Evolutionary conservation across 2,329 filamentous ascomycete genomes (phyloP).

Genomic region (Cladophialophora carrionii): DNA sequence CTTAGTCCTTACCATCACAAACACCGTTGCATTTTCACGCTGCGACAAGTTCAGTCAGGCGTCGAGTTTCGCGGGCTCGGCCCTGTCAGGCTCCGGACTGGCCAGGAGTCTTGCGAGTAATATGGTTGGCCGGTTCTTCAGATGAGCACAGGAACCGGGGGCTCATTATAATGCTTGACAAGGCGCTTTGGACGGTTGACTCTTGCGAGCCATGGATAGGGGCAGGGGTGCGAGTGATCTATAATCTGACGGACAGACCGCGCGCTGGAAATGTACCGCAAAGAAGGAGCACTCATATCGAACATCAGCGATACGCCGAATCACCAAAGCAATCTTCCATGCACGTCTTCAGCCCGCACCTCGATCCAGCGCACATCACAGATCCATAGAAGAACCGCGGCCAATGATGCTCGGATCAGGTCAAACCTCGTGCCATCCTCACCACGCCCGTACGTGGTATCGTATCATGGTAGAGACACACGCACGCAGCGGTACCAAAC

Average conservation of each 20-base stretch:
- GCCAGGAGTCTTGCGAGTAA: conserved; percentile 37
- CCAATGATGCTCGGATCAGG: background rate
- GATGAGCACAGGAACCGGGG: conserved; percentile 17
- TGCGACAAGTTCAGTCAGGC: conserved; percentile 61
- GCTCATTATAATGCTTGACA: background rate
- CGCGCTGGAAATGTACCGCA: background rate
- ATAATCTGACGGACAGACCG: background rate
- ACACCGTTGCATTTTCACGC: conserved; percentile 56
- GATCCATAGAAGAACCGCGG: background rate
- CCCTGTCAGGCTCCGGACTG: conserved; percentile 55
- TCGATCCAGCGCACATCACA: background rate
- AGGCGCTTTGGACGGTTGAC: background rate
- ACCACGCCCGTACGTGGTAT: background rate
- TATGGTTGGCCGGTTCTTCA: conserved; percentile 39
- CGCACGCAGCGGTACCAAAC: background rate
- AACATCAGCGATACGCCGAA: background rate
- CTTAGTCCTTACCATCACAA: conserved; percentile 55
- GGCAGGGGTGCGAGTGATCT: background rate
- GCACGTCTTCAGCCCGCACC: background rate
- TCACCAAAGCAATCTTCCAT: background rate
- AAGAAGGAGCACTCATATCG: background rate
- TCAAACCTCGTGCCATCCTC: no score
- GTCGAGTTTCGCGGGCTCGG: conserved; percentile 60
- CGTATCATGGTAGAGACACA: background rate
- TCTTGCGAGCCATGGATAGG: background rate